phyloP scores from a whole-genome alignment of 2,329 filamentous ascomycete genomes.

The Magnaporthales sp. region DNA sequence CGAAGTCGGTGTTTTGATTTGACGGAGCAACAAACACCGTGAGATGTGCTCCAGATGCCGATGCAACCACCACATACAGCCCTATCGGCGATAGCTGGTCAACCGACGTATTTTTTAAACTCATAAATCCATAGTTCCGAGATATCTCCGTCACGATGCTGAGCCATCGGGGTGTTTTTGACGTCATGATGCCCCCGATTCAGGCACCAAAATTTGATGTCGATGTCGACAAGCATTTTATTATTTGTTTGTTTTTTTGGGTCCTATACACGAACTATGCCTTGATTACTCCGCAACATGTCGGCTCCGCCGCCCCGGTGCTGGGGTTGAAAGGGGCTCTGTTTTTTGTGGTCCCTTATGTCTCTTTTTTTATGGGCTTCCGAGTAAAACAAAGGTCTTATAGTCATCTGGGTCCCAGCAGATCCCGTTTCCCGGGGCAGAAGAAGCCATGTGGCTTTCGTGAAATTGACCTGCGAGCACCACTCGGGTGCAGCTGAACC shows the following conservation, averaged over 20 bases:
- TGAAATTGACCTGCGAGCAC: too few relatives aligned
- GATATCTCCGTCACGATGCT: not conserved
- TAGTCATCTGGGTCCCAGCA: too few relatives aligned
- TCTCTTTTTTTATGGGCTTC: not conserved
- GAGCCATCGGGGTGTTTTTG: not conserved
- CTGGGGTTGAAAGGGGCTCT: too few relatives aligned
- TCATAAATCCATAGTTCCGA: not conserved
- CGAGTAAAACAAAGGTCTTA: not conserved
- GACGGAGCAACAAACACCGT: not conserved
- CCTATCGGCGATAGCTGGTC: not conserved
- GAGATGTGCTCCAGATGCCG: not conserved
- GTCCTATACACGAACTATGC: not conserved
- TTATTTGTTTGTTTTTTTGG: not conserved
- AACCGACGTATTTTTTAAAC: not conserved
- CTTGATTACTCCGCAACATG: conserved; percentile 1
- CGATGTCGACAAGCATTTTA: not conserved
- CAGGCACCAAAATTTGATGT: not conserved
- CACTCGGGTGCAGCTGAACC: too few relatives aligned
- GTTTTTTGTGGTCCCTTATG: too few relatives aligned
- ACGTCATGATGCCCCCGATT: not conserved
- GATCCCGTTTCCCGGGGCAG: too few relatives aligned
- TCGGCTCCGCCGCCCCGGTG: not conserved
- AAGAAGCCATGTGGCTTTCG: too few relatives aligned
- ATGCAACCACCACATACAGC: not conserved
- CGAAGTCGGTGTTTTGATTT: too few relatives aligned